phyloP scores from a whole-genome alignment of 2,329 filamentous ascomycete genomes.

The Penicillium fuscoglaucum region DNA sequence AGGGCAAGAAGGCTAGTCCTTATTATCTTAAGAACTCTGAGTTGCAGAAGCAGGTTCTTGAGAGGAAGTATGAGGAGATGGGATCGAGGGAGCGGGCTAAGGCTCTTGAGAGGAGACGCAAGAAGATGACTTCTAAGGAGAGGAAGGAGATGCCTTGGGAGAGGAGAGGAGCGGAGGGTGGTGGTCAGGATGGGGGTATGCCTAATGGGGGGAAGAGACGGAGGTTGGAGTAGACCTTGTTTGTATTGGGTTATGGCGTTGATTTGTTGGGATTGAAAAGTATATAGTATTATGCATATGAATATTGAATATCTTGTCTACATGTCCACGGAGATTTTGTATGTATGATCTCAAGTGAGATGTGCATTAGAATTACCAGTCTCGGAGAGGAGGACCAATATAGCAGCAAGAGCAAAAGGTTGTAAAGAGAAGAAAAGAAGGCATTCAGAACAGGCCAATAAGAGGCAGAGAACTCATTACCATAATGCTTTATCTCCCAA shows the following conservation, averaged over 20 bases:
- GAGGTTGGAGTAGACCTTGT: slow-evolving; percentile 26
- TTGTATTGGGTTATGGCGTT: neutral
- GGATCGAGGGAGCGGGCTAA: slow-evolving; percentile 81
- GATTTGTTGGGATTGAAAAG: neutral
- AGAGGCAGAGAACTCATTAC: slow-evolving; percentile 18
- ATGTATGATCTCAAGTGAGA: neutral
- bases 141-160: slow-evolving; percentile 69
- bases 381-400: neutral
- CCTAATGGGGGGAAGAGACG: slow-evolving; percentile 31
- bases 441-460: neutral
- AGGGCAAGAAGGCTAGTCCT: slow-evolving; percentile 77
- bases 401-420: neutral
- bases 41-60: slow-evolving; percentile 79
- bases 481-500: slow-evolving; percentile 20
- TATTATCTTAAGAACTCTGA: slow-evolving; percentile 93
- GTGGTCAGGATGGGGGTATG: slow-evolving; percentile 17
- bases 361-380: slow-evolving; percentile 4
- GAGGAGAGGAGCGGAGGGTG: slow-evolving; percentile 45
- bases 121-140: slow-evolving; percentile 86
- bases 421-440: slow-evolving; percentile 8
- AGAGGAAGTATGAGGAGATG: slow-evolving; percentile 78
- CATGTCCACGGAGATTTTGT: neutral
- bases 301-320: neutral
- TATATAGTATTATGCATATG: slow-evolving; percentile 4
- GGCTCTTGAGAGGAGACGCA: slow-evolving; percentile 80